A percentile compares a stretch with the other conserved stretches of the same genome.
phyloP scores from a whole-genome alignment of 2,329 filamentous ascomycete genomes.

The Nectriaceae sp. region DNA sequence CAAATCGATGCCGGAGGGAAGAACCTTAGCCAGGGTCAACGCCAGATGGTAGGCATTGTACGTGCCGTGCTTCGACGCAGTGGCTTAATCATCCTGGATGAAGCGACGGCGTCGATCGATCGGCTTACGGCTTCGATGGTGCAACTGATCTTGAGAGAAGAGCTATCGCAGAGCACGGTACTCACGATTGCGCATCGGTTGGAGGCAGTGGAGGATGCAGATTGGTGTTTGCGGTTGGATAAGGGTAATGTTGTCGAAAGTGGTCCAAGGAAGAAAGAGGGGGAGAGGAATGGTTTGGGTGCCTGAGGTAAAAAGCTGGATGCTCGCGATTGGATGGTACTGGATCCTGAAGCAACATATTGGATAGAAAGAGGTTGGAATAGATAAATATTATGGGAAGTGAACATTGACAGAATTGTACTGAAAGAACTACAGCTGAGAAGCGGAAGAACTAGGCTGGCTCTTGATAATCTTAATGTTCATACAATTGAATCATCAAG shows the following conservation, averaged over 20 bases:
- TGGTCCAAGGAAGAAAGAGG: constrained; percentile 42
- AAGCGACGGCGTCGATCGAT: constrained; percentile 66
- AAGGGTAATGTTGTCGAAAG: constrained; percentile 52
- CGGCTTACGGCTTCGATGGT: constrained; percentile 58
- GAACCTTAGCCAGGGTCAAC: constrained; percentile 64
- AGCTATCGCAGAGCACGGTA: constrained; percentile 58
- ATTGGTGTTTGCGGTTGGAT: constrained; percentile 56
- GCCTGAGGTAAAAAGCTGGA: constrained; percentile 1
- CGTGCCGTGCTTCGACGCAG: constrained; percentile 61
- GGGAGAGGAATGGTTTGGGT: no score
- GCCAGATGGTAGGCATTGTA: constrained; percentile 62
- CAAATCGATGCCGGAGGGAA: constrained; percentile 60
- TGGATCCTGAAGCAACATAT: neutral
- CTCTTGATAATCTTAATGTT: no score
- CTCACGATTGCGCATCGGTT: constrained; percentile 68
- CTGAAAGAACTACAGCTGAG: no score
- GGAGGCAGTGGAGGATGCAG: constrained; percentile 61
- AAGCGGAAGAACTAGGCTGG: no score
- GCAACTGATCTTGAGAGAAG: constrained; percentile 57
- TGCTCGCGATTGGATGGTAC: no score
- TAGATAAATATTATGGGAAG: neutral
- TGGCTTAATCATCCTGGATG: constrained; percentile 63
- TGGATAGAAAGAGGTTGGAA: neutral
- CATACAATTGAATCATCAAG: no score
- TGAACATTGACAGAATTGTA: neutral